These are phyloP conservation scores for Hymenoscyphus salicellus DNA, from an alignment of 2,329 filamentous ascomycete genomes.

Conservation along the genomic window DNA sequence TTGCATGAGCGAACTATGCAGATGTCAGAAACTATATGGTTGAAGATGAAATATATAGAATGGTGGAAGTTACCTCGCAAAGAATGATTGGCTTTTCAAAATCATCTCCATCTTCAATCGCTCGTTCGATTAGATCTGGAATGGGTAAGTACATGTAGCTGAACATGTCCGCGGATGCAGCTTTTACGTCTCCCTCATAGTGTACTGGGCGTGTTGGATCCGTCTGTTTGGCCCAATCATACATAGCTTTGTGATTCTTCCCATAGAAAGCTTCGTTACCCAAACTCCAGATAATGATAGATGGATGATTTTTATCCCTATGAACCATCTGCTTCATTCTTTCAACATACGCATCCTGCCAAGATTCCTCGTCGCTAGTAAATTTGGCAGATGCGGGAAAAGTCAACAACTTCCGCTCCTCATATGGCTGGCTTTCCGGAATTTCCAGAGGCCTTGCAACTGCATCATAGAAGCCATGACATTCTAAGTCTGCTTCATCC, in stretches of 20 bases:
- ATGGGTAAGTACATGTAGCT: slow-evolving; percentile 54
- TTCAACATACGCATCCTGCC: slow-evolving; percentile 54
- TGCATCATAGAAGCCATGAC: slow-evolving; percentile 48
- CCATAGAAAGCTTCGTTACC: slow-evolving; percentile 60
- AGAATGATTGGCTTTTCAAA: slow-evolving; percentile 13
- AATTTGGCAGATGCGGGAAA: slow-evolving; percentile 48
- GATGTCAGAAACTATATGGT: neutral
- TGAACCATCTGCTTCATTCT: slow-evolving; percentile 53
- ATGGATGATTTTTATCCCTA: slow-evolving; percentile 55
- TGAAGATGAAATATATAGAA: neutral
- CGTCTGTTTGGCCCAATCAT: slow-evolving; percentile 48
- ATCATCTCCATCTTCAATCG: slow-evolving; percentile 10
- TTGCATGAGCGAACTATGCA: slow-evolving; percentile 41
- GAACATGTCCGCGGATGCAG: slow-evolving; percentile 52
- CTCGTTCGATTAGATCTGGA: slow-evolving; percentile 40
- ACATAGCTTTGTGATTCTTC: slow-evolving; percentile 54
- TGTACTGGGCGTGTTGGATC: slow-evolving; percentile 54
- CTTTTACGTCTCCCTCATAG: slow-evolving; percentile 54
- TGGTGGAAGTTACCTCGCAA: slow-evolving; percentile 13
- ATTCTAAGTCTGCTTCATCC: slow-evolving; percentile 55
- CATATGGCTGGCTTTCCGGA: slow-evolving; percentile 38
- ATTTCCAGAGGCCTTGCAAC: slow-evolving; percentile 33
- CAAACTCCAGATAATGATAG: slow-evolving; percentile 56
- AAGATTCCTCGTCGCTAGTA: slow-evolving; percentile 48
- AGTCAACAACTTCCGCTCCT: slow-evolving; percentile 45